These are phyloP conservation scores for Pleurotus giganteus DNA, from an alignment of 768 basidiomycete species.

Conservation along the genomic window DNA sequence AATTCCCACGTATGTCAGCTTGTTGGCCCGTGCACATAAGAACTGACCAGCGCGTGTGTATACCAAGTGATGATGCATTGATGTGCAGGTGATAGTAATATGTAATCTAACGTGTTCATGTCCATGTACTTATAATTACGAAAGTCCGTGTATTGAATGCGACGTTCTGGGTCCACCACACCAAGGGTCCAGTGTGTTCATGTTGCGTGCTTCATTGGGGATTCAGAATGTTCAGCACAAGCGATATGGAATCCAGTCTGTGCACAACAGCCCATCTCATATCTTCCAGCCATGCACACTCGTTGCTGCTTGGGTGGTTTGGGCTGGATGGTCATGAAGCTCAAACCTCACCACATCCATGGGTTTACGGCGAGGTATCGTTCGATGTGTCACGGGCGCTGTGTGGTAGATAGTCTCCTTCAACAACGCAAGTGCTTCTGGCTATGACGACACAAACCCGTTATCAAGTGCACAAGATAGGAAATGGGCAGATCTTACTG, in stretches of 20 bases:
- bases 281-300: conserved; percentile 53
- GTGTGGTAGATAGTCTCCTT: conserved; percentile 57
- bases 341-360: conserved; percentile 46
- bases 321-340: conserved; percentile 44
- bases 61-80: no score
- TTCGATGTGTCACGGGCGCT: conserved; percentile 51
- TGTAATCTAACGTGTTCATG: no score
- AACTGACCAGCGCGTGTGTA: no score
- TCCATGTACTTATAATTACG: no score
- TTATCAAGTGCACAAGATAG: neutral
- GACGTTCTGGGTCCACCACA: no score
- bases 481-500: conserved; percentile 32
- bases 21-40: conserved; percentile 9
- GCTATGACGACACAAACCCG: conserved; percentile 27
- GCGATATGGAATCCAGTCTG: neutral
- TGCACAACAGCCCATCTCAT: conserved; percentile 43
- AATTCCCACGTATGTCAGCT: conserved; percentile 10
- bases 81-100: no score
- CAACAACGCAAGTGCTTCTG: conserved; percentile 51
- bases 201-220: no score
- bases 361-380: conserved; percentile 45
- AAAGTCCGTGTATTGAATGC: no score
- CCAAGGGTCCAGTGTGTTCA: no score
- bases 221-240: neutral
- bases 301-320: conserved; percentile 52